Conservation (phyloP, 192 early-diverging fungal species). For the Dimargaris verticillata region DNA sequence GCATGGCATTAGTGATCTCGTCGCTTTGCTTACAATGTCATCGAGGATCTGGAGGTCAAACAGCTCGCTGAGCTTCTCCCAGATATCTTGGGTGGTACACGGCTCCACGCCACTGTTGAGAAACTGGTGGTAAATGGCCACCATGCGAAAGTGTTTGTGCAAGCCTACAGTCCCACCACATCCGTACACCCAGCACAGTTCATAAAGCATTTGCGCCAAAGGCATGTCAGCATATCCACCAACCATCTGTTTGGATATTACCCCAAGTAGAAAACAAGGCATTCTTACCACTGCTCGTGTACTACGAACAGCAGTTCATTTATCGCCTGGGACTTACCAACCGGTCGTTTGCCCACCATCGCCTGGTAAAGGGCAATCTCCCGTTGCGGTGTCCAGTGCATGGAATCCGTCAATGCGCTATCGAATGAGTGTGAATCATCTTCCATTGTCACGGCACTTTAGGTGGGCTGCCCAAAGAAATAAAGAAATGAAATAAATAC, state of each 20-base stretch:
- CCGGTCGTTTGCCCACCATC: slow-evolving; percentile 3
- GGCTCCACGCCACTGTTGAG: slow-evolving; percentile 1
- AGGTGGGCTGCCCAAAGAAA: too few species aligned
- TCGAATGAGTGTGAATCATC: slow-evolving; percentile 7
- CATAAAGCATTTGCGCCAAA: not conserved
- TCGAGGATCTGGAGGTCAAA: slow-evolving; percentile 5
- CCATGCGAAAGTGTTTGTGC: slow-evolving; percentile 9
- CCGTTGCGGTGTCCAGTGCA: slow-evolving; percentile 5
- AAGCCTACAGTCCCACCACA: not conserved
- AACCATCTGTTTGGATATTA: not conserved
- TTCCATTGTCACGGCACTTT: not conserved
- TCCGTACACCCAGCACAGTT: not conserved
- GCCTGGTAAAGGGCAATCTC: slow-evolving; percentile 9
- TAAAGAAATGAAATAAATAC: too few species aligned
- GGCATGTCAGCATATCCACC: not conserved
- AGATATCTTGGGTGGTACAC: slow-evolving; percentile 5
- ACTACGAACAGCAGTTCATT: not conserved
- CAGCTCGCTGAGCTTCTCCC: not conserved
- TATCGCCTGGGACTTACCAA: not conserved
- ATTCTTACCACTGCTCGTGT: not conserved
- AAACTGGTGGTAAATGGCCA: slow-evolving; percentile 6
- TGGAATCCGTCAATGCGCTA: slow-evolving; percentile 4
- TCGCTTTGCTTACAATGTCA: not conserved
- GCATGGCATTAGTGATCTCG: too few species aligned
- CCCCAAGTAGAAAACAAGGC: not conserved